A percentile compares a stretch with the other conserved stretches of the same genome.
Conservation (phyloP, 2,329 filamentous ascomycete species). For the Chaetomium strumarium region DNA sequence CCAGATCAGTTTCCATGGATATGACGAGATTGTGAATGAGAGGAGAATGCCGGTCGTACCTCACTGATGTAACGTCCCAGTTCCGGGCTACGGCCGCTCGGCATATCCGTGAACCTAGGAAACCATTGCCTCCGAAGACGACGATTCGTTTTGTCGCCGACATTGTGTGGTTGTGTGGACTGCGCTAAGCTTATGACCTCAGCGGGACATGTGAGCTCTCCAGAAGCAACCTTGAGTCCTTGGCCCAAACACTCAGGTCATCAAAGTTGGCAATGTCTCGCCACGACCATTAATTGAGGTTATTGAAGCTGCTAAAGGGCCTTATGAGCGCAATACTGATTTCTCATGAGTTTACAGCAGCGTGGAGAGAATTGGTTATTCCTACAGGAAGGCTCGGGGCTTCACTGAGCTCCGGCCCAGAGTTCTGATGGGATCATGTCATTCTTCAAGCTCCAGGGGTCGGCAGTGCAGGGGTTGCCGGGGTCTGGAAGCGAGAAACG, state of each 20-base stretch:
- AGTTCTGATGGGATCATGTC: neutral
- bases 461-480: too few relatives aligned
- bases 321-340: neutral
- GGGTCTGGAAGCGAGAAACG: neutral
- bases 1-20: conserved; percentile 3
- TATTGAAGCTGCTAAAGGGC: neutral
- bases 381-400: too few relatives aligned
- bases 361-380: too few relatives aligned
- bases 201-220: neutral
- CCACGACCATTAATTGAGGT: neutral
- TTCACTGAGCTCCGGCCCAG: too few relatives aligned
- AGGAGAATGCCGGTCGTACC: conserved; percentile 47
- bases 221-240: neutral
- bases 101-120: conserved; percentile 84
- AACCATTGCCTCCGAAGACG: conserved; percentile 90
- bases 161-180: conserved; percentile 39
- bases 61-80: conserved; percentile 90
- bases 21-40: neutral
- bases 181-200: neutral
- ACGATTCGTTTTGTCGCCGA: conserved; percentile 70
- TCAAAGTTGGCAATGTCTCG: neutral
- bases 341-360: too few relatives aligned
- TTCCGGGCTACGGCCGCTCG: conserved; percentile 78
- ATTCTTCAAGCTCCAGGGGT: neutral
- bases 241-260: neutral